Percentiles rank a stretch among this genome's conserved stretches.
Evolutionary conservation across 805 yeast species (phyloP).

Genomic region (Candida coquimbonensis): DNA sequence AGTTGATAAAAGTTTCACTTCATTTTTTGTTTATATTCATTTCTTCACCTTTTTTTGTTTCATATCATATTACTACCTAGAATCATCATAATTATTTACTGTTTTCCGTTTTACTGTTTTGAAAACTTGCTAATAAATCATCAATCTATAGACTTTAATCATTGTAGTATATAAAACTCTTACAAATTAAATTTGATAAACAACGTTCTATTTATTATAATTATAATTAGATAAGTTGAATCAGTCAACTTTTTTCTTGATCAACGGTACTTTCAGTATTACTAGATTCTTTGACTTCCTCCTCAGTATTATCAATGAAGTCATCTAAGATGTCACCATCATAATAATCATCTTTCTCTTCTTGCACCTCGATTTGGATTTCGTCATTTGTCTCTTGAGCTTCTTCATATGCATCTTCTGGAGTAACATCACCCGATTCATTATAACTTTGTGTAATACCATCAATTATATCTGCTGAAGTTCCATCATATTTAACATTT

Average conservation of each 20-base stretch:
- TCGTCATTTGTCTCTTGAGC: slow-evolving; percentile 1
- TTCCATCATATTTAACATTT: slow-evolving; percentile 1
- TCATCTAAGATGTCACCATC: neutral
- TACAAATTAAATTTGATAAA: neutral
- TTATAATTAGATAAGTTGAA: neutral
- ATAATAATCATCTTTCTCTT: neutral
- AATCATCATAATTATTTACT: no score
- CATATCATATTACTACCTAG: no score
- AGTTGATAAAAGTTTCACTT: neutral
- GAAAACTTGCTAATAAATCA: no score
- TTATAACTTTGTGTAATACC: neutral
- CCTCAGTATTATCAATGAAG: neutral
- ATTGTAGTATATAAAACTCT: no score
- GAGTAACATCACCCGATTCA: neutral
- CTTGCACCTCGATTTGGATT: neutral
- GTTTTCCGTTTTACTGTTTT: no score
- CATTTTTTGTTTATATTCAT: neutral
- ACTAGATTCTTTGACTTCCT: neutral
- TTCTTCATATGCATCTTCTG: neutral
- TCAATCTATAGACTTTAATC: no score
- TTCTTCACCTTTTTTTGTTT: neutral
- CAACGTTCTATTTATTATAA: neutral
- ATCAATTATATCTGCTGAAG: neutral
- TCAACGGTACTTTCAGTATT: neutral
- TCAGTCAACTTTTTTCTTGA: neutral